These are phyloP conservation scores for Silene coronaria DNA, from an alignment of 179 eudicot species.

Conservation along the genomic window DNA sequence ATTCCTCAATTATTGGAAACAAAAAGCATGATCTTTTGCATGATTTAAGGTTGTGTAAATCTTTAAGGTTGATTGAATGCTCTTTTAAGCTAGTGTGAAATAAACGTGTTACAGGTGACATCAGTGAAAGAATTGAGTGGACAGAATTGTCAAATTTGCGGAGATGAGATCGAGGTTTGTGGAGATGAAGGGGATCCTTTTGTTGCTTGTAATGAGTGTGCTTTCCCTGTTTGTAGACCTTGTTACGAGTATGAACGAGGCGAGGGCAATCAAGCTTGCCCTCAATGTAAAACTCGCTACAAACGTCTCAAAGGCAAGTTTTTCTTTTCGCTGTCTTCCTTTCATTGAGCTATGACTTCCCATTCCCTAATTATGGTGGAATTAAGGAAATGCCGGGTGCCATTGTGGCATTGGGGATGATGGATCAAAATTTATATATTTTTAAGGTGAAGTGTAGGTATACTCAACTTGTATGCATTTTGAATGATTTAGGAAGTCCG, in stretches of 20 bases:
- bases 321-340: not conserved
- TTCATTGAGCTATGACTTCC: not conserved
- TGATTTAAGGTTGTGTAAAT: slow-evolving; percentile 22
- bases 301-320: slow-evolving; percentile 74
- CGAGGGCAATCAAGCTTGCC: slow-evolving; percentile 88
- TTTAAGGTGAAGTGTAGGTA: not conserved
- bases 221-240: slow-evolving; percentile 88
- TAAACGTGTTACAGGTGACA: slow-evolving; percentile 46
- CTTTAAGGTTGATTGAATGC: not conserved
- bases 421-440: not conserved
- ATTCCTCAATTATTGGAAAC: slow-evolving; percentile 14
- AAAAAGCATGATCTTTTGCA: slow-evolving; percentile 6
- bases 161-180: slow-evolving; percentile 66
- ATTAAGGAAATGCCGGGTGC: no score
- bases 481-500: slow-evolving; percentile 50
- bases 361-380: no score
- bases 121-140: slow-evolving; percentile 77
- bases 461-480: slow-evolving; percentile 1
- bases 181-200: slow-evolving; percentile 65
- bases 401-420: no score
- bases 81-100: not conserved
- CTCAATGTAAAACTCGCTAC: slow-evolving; percentile 91
- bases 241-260: slow-evolving; percentile 93
- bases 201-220: slow-evolving; percentile 99
- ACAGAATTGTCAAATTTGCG: slow-evolving; percentile 77